Percentiles rank a stretch among this genome's conserved stretches.
These are phyloP conservation scores for Persicaria maculosa DNA, from an alignment of 148 eudicot species.

Conservation along the genomic window DNA sequence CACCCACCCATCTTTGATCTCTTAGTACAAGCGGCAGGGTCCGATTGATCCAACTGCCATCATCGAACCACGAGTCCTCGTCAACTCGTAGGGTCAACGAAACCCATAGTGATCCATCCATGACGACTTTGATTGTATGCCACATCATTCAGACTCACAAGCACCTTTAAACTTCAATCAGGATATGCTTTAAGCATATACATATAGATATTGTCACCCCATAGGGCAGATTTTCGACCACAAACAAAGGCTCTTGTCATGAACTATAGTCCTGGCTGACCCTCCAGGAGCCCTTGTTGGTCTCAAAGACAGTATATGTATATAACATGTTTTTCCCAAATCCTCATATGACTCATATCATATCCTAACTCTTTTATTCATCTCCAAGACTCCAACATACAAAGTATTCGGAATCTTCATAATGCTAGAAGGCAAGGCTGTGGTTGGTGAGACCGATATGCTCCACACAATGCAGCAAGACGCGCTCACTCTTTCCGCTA, in stretches of 20 bases:
- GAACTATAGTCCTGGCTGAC: too few species aligned
- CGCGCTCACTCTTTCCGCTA: slow-evolving; percentile 59
- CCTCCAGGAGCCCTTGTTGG: too few species aligned
- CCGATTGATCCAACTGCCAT: not conserved
- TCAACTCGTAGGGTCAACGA: too few species aligned
- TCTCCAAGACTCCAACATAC: not conserved
- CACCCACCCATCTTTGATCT: not conserved
- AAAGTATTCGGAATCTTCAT: not conserved
- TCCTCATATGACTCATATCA: not conserved
- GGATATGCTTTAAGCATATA: not conserved
- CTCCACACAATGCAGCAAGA: slow-evolving; percentile 57
- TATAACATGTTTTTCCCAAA: not conserved
- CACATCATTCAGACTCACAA: not conserved
- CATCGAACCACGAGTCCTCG: not conserved
- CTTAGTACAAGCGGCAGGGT: not conserved
- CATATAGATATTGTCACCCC: not conserved
- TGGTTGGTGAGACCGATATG: slow-evolving; percentile 71
- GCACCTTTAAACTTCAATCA: not conserved
- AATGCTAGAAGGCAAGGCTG: slow-evolving; percentile 75
- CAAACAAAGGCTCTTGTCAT: not conserved
- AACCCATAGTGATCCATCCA: too few species aligned
- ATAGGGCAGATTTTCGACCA: not conserved
- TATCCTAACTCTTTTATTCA: not conserved
- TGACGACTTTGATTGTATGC: not conserved
- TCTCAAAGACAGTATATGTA: not conserved